A percentile compares a stretch with the other conserved stretches of the same genome.
Conservation (phyloP, 208 protist genomes). For the Trichomonas gallinae region DNA sequence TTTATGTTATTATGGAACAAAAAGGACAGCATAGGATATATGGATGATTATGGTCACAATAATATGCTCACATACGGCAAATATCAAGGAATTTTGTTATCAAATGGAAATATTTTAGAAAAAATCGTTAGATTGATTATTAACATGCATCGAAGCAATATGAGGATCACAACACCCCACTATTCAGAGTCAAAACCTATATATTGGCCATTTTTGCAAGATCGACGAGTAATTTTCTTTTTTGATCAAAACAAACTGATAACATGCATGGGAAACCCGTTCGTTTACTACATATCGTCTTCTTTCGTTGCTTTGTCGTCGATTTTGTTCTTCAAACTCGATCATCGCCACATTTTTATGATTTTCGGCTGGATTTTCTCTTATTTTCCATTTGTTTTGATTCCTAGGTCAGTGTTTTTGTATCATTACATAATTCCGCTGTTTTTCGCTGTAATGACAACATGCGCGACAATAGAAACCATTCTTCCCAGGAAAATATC, state of each 20-base stretch:
- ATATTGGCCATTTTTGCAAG: not conserved
- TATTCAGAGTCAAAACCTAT: not conserved
- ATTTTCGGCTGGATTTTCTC: not conserved
- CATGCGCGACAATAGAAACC: not conserved
- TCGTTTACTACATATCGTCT: not conserved
- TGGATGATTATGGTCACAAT: not conserved
- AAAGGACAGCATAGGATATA: not conserved
- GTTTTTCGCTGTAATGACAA: not conserved
- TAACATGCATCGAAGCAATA: not conserved
- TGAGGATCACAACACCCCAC: not conserved
- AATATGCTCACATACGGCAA: not conserved
- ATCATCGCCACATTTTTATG: not conserved
- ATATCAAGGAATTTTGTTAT: not conserved
- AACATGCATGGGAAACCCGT: not conserved
- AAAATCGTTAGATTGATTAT: not conserved
- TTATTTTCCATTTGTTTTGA: not conserved
- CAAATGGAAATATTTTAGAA: not conserved
- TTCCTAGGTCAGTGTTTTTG: not conserved
- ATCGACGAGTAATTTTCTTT: not conserved
- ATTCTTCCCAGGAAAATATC: not conserved
- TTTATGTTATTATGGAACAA: not conserved
- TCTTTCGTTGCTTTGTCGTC: not conserved
- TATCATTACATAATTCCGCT: constrained; percentile 10
- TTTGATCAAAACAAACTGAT: not conserved
- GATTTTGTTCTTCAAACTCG: not conserved